These are phyloP conservation scores for Mesembryanthemum crystallinum DNA, from an alignment of 148 eudicot species.

Conservation along the genomic window DNA sequence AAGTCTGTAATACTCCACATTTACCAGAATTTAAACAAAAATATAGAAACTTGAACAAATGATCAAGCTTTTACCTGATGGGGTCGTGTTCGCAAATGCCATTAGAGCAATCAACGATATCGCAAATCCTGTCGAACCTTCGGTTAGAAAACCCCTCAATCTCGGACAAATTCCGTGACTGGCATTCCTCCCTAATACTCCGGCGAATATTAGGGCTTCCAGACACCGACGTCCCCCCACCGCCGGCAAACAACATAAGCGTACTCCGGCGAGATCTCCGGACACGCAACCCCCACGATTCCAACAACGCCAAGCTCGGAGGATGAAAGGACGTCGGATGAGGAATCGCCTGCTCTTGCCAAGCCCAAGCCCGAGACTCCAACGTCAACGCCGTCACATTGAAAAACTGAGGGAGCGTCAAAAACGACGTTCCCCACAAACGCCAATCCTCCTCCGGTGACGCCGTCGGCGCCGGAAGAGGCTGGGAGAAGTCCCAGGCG, in stretches of 20 bases:
- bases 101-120: conserved; percentile 82
- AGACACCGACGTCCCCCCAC: conserved; percentile 64
- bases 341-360: conserved; percentile 75
- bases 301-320: conserved; percentile 49
- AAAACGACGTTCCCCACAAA: conserved; percentile 74
- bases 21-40: too few species aligned
- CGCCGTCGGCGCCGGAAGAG: conserved; percentile 5
- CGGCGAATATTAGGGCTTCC: conserved; percentile 59
- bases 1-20: too few species aligned
- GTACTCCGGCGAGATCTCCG: conserved; percentile 39
- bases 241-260: conserved; percentile 65
- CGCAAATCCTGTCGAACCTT: conserved; percentile 56
- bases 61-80: too few species aligned
- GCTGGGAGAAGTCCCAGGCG: conserved; percentile 72
- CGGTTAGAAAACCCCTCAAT: neutral
- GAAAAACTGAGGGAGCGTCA: conserved; percentile 62
- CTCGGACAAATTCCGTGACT: neutral
- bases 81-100: conserved; percentile 87
- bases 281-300: conserved; percentile 60
- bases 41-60: too few species aligned
- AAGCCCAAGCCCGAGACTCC: conserved; percentile 65
- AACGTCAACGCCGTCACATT: conserved; percentile 59
- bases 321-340: conserved; percentile 95
- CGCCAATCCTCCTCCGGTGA: conserved; percentile 42
- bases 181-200: conserved; percentile 75